Evolutionary conservation across 2,329 filamentous ascomycete genomes (phyloP).

Genomic region (Phialophora tarda): DNA sequence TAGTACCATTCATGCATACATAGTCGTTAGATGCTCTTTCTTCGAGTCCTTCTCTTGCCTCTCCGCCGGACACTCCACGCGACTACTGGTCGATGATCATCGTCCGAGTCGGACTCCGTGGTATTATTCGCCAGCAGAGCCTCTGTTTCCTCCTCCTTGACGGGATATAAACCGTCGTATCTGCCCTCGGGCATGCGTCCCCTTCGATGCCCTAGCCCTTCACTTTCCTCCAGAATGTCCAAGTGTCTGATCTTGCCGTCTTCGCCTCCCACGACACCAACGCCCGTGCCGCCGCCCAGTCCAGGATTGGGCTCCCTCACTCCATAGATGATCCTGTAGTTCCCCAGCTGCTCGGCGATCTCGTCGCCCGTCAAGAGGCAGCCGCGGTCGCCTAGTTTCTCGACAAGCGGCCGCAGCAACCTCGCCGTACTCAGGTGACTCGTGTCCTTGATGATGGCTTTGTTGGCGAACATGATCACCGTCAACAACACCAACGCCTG

Average conservation of each 20-base stretch:
- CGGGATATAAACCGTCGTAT: slow-evolving; percentile 24
- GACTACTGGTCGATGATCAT: background rate
- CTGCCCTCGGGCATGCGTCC: slow-evolving; percentile 27
- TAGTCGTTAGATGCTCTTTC: slow-evolving; percentile 25
- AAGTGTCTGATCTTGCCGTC: slow-evolving; percentile 19
- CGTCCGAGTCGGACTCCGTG: slow-evolving; percentile 6
- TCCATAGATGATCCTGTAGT: slow-evolving; percentile 36
- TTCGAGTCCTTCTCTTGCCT: slow-evolving; percentile 5
- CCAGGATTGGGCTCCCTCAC: slow-evolving; percentile 32
- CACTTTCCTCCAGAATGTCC: slow-evolving; percentile 27
- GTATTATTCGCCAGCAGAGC: background rate
- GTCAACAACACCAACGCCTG: slow-evolving; percentile 28
- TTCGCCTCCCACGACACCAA: background rate
- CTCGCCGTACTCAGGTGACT: slow-evolving; percentile 31
- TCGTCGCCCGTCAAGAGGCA: slow-evolving; percentile 35
- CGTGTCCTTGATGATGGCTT: slow-evolving; percentile 37
- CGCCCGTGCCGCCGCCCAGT: background rate
- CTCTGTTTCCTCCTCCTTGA: slow-evolving; percentile 9
- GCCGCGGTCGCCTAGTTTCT: slow-evolving; percentile 31
- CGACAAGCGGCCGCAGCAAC: slow-evolving; percentile 32
- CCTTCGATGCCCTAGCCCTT: slow-evolving; percentile 21
- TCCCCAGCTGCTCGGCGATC: slow-evolving; percentile 35
- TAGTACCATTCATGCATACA: too few relatives aligned
- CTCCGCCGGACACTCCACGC: background rate
- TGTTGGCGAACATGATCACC: slow-evolving; percentile 31